Percentiles rank a stretch among this genome's conserved stretches.
Evolutionary conservation across 75 land plant genomes (phyloP).

Genomic region (Pseudotsuga menziesii): DNA sequence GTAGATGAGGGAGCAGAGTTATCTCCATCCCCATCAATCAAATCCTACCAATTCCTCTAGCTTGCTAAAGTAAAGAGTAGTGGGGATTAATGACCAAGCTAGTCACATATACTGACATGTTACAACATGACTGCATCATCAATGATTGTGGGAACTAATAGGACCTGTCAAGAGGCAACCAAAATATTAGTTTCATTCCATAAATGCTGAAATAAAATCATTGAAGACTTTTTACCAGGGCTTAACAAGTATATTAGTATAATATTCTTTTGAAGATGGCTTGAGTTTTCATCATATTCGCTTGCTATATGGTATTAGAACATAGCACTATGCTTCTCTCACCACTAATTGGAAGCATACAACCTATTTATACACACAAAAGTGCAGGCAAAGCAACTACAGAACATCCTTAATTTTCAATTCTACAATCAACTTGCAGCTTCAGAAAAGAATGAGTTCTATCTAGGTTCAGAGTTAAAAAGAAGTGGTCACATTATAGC

Average conservation of each 20-base stretch:
- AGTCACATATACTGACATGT: too few relatives aligned
- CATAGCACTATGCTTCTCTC: background rate
- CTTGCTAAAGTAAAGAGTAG: too few relatives aligned
- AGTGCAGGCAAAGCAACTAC: background rate
- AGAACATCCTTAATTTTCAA: background rate
- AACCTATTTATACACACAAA: background rate
- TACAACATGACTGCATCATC: background rate
- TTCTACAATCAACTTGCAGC: background rate
- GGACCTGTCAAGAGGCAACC: background rate
- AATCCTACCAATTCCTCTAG: too few relatives aligned
- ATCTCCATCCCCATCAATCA: too few relatives aligned
- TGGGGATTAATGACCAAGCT: too few relatives aligned
- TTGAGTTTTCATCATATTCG: background rate
- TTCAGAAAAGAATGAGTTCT: background rate
- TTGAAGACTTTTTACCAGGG: background rate
- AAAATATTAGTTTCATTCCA: background rate
- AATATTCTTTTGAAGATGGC: background rate
- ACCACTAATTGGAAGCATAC: background rate
- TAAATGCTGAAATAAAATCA: background rate
- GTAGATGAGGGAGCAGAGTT: too few relatives aligned
- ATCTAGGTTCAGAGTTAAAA: background rate
- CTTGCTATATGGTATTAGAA: background rate
- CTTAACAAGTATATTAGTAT: background rate
- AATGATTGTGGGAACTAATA: background rate
- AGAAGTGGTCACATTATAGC: background rate